Percentiles rank a stretch among this genome's conserved stretches.
These are phyloP conservation scores for Sphagnurus paluster DNA, from an alignment of 1,284 basidiomycete species.

Conservation along the genomic window DNA sequence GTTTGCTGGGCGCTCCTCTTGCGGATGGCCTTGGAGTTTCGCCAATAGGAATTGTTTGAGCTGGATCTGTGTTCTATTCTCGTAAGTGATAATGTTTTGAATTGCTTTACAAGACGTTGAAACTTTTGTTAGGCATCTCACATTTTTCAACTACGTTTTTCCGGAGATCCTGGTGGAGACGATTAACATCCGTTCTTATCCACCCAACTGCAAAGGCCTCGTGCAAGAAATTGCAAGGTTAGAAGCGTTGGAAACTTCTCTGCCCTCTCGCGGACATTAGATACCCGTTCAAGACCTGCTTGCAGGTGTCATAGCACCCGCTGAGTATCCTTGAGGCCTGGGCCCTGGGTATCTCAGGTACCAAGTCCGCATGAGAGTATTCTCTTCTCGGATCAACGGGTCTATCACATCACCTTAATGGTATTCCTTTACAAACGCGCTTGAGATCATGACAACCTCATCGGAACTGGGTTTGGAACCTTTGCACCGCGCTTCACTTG, in stretches of 20 bases:
- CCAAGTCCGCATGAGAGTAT: conserved; percentile 18
- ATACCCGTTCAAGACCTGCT: conserved; percentile 1
- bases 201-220: background rate
- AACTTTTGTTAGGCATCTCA: conserved; percentile 4
- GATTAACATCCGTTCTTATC: background rate
- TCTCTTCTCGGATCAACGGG: conserved; percentile 18
- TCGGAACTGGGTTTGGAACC: conserved; percentile 19
- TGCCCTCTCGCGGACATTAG: conserved; percentile 5
- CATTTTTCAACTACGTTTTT: conserved; percentile 1
- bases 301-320: conserved; percentile 7
- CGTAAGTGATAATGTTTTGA: background rate
- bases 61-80: background rate
- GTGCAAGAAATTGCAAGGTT: background rate
- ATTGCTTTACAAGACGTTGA: background rate
- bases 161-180: conserved; percentile 18
- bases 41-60: conserved; percentile 3
- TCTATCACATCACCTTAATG: conserved; percentile 18
- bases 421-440: conserved; percentile 18
- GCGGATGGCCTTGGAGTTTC: conserved; percentile 8
- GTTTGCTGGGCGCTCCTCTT: background rate
- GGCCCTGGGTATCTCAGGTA: conserved; percentile 20
- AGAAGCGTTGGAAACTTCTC: background rate
- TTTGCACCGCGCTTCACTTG: conserved; percentile 11
- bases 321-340: background rate
- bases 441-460: conserved; percentile 18